phyloP scores from a whole-genome alignment of 1,284 basidiomycete genomes.

The Ganoderma boninense region DNA sequence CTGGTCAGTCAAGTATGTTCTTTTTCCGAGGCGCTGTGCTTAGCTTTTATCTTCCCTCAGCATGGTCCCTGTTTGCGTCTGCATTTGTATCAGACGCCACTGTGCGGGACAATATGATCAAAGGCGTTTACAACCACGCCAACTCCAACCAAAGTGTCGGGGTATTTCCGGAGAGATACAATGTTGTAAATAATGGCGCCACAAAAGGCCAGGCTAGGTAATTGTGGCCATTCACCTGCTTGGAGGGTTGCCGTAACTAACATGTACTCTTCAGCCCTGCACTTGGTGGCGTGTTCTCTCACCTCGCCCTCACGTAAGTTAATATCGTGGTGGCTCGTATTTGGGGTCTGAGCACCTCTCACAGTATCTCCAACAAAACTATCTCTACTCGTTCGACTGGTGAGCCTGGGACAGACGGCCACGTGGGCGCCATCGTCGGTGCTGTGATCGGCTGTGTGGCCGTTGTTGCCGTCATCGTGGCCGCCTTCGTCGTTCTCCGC shows the following conservation, averaged over 20 bases:
- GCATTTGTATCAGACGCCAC: constrained; percentile 30
- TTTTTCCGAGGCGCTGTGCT: no score
- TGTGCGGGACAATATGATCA: constrained; percentile 35
- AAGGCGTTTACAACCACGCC: constrained; percentile 32
- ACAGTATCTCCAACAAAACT: constrained; percentile 29
- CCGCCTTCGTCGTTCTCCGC: constrained; percentile 19
- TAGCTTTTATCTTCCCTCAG: constrained; percentile 15
- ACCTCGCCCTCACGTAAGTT: constrained; percentile 35
- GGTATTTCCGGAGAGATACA: constrained; percentile 33
- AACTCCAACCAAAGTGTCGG: constrained; percentile 33
- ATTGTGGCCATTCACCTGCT: not conserved
- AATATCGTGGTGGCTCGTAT: no score
- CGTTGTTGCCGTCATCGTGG: constrained; percentile 12
- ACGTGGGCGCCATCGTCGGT: constrained; percentile 29
- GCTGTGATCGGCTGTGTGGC: constrained; percentile 29
- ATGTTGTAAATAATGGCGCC: constrained; percentile 19
- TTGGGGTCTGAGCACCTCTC: not conserved
- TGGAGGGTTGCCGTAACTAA: not conserved
- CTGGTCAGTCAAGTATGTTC: constrained; percentile 19
- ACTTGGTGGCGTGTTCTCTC: constrained; percentile 34
- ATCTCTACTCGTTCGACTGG: constrained; percentile 20
- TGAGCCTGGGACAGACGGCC: no score
- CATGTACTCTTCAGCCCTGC: constrained; percentile 25
- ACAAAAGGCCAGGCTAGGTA: constrained; percentile 30
- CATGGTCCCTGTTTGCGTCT: constrained; percentile 39